Evolutionary conservation across 441 rosid species (phyloP).

Genomic region (Mallotus repandus): DNA sequence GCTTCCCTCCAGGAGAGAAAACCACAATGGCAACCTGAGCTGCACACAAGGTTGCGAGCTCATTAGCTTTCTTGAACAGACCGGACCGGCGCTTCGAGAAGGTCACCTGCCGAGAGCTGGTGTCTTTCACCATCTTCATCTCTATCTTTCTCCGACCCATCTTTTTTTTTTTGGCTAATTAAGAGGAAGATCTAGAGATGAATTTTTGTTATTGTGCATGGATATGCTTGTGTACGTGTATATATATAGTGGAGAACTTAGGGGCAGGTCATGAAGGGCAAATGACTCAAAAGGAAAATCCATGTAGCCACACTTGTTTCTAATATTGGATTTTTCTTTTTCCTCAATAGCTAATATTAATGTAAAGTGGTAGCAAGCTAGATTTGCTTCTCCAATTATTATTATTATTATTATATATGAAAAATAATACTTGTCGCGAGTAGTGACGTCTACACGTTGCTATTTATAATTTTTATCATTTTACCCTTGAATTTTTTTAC

Average conservation of each 20-base stretch:
- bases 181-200: background rate
- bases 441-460: no score
- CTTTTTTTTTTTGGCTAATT: background rate
- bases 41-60: slow-evolving; percentile 45
- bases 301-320: no score
- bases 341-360: no score
- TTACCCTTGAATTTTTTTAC: no score
- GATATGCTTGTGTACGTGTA: background rate
- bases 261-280: no score
- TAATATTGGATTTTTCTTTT: no score
- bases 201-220: background rate
- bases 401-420: no score
- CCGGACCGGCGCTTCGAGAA: slow-evolving; percentile 53
- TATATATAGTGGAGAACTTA: background rate
- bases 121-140: slow-evolving; percentile 40
- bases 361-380: no score
- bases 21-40: slow-evolving; percentile 39
- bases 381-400: no score
- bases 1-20: slow-evolving; percentile 42
- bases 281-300: no score
- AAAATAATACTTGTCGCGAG: no score
- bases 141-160: slow-evolving; percentile 46
- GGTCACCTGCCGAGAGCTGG: slow-evolving; percentile 43
- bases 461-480: no score
- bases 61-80: slow-evolving; percentile 49